Percentiles rank a stretch among this genome's conserved stretches.
These are phyloP conservation scores for Russula lepida DNA, from an alignment of 768 basidiomycete species.

Conservation along the genomic window DNA sequence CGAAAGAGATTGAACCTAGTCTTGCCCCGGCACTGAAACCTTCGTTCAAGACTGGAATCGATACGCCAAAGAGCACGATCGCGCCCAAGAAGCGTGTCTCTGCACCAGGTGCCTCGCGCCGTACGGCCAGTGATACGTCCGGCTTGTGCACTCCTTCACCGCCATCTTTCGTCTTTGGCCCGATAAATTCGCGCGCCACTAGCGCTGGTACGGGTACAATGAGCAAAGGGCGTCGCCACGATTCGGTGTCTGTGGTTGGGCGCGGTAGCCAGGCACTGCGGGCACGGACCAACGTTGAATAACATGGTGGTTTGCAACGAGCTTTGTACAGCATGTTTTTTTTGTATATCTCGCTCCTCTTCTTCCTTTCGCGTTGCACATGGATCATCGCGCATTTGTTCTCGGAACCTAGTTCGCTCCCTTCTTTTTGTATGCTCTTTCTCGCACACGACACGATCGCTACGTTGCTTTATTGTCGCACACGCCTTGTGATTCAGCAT, in stretches of 20 bases:
- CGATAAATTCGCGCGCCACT: slow-evolving; percentile 26
- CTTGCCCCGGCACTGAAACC: slow-evolving; percentile 66
- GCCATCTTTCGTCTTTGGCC: slow-evolving; percentile 22
- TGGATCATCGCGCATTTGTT: neutral
- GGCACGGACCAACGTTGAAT: slow-evolving; percentile 14
- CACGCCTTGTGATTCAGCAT: neutral
- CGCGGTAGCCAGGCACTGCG: slow-evolving; percentile 38
- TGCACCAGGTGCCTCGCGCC: slow-evolving; percentile 30
- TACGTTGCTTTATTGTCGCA: neutral
- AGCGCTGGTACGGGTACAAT: slow-evolving; percentile 24
- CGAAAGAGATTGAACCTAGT: slow-evolving; percentile 74
- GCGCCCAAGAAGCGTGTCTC: slow-evolving; percentile 46
- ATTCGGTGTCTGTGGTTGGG: slow-evolving; percentile 53
- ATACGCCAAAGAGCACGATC: slow-evolving; percentile 31
- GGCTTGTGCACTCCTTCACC: slow-evolving; percentile 26
- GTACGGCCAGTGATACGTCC: slow-evolving; percentile 64
- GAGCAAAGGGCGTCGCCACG: slow-evolving; percentile 30
- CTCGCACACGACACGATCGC: neutral
- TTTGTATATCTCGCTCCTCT: neutral
- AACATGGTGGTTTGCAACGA: neutral
- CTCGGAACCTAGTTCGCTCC: neutral
- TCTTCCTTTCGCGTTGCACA: neutral
- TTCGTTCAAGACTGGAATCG: slow-evolving; percentile 26
- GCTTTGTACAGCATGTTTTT: neutral
- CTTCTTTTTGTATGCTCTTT: neutral